These are phyloP conservation scores for Blastobotrys malaysiensis DNA, from an alignment of 1,139 yeast species.

Conservation along the genomic window DNA sequence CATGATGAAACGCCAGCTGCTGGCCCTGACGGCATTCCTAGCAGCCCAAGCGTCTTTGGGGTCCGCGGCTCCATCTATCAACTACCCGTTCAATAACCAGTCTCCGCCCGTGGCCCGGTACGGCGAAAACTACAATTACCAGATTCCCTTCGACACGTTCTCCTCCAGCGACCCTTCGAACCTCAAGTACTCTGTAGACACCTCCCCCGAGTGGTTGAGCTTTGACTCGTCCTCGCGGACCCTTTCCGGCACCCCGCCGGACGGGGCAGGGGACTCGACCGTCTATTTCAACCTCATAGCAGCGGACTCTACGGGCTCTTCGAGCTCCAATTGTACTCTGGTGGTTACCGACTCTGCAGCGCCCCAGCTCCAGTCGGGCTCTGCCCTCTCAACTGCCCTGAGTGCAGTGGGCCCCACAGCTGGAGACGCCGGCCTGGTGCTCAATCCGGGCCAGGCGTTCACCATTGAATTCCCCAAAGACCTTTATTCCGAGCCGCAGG, in stretches of 20 bases:
- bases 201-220: conserved; percentile 70
- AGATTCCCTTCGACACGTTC: conserved; percentile 68
- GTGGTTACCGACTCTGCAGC: conserved; percentile 44
- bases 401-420: conserved; percentile 35
- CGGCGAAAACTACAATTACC: conserved; percentile 57
- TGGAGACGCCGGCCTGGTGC: conserved; percentile 67
- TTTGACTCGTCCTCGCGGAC: conserved; percentile 60
- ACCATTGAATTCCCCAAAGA: conserved; percentile 53
- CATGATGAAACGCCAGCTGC: conserved; percentile 2
- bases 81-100: conserved; percentile 79
- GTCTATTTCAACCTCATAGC: conserved; percentile 52
- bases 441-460: conserved; percentile 64
- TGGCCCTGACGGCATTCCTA: neutral
- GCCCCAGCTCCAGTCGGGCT: conserved; percentile 20
- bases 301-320: conserved; percentile 47
- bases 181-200: conserved; percentile 50
- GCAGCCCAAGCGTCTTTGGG: neutral
- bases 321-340: conserved; percentile 47
- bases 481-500: conserved; percentile 44
- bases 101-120: conserved; percentile 82
- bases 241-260: conserved; percentile 64
- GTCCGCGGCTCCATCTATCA: conserved; percentile 44
- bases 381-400: conserved; percentile 8
- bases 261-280: conserved; percentile 38
- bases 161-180: conserved; percentile 38